Percentiles rank a stretch among this genome's conserved stretches.
Evolutionary conservation across 768 basidiomycete genomes (phyloP).

Genomic region (Leccinum incarnatum): DNA sequence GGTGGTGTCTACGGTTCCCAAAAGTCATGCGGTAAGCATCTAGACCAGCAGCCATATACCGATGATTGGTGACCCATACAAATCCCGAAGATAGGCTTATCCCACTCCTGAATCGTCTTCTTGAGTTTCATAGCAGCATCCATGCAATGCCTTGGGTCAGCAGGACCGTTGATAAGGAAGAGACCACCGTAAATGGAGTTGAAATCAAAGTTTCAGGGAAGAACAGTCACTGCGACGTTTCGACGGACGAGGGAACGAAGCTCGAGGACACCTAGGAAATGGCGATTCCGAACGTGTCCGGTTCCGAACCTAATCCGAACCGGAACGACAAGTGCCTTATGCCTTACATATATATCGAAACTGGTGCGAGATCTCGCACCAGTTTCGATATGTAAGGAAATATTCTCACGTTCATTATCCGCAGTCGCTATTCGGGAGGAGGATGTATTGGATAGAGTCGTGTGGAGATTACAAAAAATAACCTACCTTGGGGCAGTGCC

Average conservation of each 20-base stretch:
- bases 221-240: constrained; percentile 88
- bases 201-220: constrained; percentile 98
- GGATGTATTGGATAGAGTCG: no score
- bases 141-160: constrained; percentile 88
- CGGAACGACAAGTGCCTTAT: no score
- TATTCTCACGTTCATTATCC: no score
- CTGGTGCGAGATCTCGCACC: no score
- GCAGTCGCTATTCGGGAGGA: no score
- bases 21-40: constrained; percentile 99
- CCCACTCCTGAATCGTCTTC: constrained; percentile 83
- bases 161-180: constrained; percentile 96
- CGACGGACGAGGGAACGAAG: constrained; percentile 87
- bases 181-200: constrained; percentile 84
- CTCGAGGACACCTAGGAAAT: no score
- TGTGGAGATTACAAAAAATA: no score
- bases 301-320: no score
- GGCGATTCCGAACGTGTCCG: no score
- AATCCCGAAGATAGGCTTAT: constrained; percentile 93
- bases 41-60: constrained; percentile 91
- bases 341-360: no score
- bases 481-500: no score
- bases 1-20: constrained; percentile 99
- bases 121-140: constrained; percentile 79
- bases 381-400: no score
- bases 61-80: constrained; percentile 99